These are phyloP conservation scores for Shiraia sp. DNA, from an alignment of 2,329 filamentous ascomycete species.

Conservation along the genomic window DNA sequence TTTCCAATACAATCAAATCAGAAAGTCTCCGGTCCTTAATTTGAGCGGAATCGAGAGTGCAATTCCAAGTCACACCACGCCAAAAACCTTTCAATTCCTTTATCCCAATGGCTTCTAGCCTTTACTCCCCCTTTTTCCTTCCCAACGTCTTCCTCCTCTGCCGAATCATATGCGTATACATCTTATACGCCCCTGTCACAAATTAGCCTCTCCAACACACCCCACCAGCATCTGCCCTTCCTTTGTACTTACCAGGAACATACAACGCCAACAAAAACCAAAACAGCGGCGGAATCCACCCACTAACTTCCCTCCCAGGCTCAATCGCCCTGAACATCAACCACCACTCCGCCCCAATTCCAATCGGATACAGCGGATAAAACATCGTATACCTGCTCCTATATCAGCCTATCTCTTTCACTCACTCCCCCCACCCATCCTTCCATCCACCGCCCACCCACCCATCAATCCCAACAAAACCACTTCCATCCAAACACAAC, in stretches of 20 bases:
- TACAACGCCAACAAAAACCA: conserved; percentile 28
- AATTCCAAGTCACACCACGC: no score
- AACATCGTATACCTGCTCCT: conserved; percentile 27
- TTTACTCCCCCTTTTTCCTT: neutral
- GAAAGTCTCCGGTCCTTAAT: no score
- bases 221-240: conserved; percentile 2
- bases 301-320: conserved; percentile 13
- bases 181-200: conserved; percentile 30
- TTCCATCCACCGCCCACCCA: no score
- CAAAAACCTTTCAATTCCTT: no score
- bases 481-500: no score
- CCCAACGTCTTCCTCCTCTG: conserved; percentile 26
- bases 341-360: conserved; percentile 34
- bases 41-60: no score
- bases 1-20: no score
- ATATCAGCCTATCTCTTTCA: neutral
- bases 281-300: conserved; percentile 16
- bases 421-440: no score
- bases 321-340: conserved; percentile 22
- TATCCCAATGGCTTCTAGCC: no score
- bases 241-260: conserved; percentile 20
- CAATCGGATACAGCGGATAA: conserved; percentile 28
- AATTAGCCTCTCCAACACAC: no score
- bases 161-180: conserved; percentile 36
- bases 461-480: no score